Evolutionary conservation across 306 rosid species (phyloP).

Genomic region (Astragalus membranaceus): DNA sequence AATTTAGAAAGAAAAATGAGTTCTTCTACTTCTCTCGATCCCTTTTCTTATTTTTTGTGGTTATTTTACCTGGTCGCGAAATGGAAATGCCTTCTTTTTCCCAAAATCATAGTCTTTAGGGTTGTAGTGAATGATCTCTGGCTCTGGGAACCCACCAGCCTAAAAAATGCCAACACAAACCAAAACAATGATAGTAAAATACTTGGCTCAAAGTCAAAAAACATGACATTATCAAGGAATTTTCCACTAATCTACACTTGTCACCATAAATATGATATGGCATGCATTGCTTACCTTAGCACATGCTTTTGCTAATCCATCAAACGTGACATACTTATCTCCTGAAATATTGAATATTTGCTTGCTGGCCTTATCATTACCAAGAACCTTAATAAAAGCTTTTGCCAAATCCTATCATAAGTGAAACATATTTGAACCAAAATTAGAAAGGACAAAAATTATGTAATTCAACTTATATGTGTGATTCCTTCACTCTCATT

Average conservation of each 20-base stretch:
- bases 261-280: neutral
- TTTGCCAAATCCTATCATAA: conserved; percentile 75
- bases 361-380: conserved; percentile 80
- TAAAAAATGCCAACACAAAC: conserved; percentile 13
- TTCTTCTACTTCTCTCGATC: neutral
- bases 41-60: neutral
- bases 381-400: conserved; percentile 76
- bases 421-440: conserved; percentile 16
- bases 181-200: neutral
- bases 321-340: conserved; percentile 86
- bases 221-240: neutral
- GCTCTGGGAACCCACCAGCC: conserved; percentile 97
- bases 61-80: conserved; percentile 77
- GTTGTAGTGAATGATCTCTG: conserved; percentile 85
- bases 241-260: neutral
- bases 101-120: conserved; percentile 92
- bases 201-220: neutral
- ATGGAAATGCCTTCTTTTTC: conserved; percentile 89
- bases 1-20: too few relatives aligned
- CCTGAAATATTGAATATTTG: conserved; percentile 94
- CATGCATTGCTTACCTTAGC: conserved; percentile 56
- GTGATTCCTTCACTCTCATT: neutral
- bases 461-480: too few relatives aligned
- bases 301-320: conserved; percentile 91
- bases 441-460: neutral